phyloP scores from a whole-genome alignment of 2,329 filamentous ascomycete species.

The Phoma sp. region DNA sequence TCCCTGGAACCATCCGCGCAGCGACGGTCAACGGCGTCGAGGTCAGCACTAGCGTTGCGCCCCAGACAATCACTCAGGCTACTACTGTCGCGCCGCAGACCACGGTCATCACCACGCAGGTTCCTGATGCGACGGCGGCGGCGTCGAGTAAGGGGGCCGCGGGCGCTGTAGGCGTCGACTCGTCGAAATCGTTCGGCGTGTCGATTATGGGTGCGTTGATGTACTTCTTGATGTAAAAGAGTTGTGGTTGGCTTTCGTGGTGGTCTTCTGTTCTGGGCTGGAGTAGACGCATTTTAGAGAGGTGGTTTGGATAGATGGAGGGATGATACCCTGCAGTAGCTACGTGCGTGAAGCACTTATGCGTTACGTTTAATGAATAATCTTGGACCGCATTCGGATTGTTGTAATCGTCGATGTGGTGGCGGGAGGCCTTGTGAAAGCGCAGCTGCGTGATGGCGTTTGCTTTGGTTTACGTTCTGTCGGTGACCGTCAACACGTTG shows the following conservation, averaged over 20 bases:
- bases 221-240: constrained; percentile 22
- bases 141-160: constrained; percentile 20
- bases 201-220: constrained; percentile 35
- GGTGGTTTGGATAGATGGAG: constrained; percentile 12
- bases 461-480: too few species aligned
- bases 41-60: constrained; percentile 27
- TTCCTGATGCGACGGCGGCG: constrained; percentile 4
- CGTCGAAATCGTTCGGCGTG: constrained; percentile 29
- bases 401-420: background rate
- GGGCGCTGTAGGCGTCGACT: constrained; percentile 22
- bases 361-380: constrained; percentile 25
- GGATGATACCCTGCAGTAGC: constrained; percentile 30
- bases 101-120: constrained; percentile 25
- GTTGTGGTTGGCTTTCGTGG: background rate
- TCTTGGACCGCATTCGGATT: background rate
- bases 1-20: constrained; percentile 26
- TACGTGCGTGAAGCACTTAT: constrained; percentile 10
- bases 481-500: too few species aligned
- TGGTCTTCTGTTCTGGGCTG: background rate
- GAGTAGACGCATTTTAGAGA: background rate
- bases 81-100: constrained; percentile 34
- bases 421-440: background rate
- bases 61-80: constrained; percentile 29
- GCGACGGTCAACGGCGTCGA: constrained; percentile 26
- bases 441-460: too few species aligned